These are phyloP conservation scores for Eleusine indica DNA, from an alignment of 176 grass and related monocot genomes.

Conservation along the genomic window DNA sequence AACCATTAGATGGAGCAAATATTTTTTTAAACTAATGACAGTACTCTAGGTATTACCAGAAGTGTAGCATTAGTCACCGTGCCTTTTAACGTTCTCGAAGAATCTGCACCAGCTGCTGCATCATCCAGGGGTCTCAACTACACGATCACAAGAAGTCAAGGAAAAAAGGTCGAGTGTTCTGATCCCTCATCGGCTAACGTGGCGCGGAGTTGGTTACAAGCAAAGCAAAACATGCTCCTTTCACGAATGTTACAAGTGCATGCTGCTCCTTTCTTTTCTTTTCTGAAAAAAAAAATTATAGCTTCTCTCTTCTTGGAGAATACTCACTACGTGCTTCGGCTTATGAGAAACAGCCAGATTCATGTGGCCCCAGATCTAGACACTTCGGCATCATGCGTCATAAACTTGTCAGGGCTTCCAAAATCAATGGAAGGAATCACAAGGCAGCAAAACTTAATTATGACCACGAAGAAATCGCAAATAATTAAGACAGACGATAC, in stretches of 20 bases:
- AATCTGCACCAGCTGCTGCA: not conserved
- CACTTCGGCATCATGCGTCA: not conserved
- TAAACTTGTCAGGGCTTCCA: not conserved
- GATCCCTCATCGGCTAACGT: slow-evolving; percentile 4
- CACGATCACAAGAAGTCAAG: not conserved
- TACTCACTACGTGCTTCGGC: not conserved
- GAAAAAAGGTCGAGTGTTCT: not conserved
- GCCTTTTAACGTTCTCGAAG: not conserved
- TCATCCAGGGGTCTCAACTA: not conserved
- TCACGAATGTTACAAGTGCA: not conserved
- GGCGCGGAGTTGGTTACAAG: not conserved
- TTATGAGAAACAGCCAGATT: not conserved
- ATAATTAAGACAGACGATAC: not conserved
- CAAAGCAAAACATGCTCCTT: not conserved
- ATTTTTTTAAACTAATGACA: not conserved
- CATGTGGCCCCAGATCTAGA: not conserved
- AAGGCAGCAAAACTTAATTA: not conserved
- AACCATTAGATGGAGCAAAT: not conserved
- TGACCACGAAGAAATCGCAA: not conserved
- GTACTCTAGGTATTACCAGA: not conserved
- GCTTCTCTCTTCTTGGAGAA: not conserved
- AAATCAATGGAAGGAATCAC: not conserved
- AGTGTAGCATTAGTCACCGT: not conserved
- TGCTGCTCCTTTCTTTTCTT: not conserved
- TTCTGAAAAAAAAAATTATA: not conserved